Evolutionary conservation across 345 rosid species (phyloP).

Genomic region (Ricinus communis): DNA sequence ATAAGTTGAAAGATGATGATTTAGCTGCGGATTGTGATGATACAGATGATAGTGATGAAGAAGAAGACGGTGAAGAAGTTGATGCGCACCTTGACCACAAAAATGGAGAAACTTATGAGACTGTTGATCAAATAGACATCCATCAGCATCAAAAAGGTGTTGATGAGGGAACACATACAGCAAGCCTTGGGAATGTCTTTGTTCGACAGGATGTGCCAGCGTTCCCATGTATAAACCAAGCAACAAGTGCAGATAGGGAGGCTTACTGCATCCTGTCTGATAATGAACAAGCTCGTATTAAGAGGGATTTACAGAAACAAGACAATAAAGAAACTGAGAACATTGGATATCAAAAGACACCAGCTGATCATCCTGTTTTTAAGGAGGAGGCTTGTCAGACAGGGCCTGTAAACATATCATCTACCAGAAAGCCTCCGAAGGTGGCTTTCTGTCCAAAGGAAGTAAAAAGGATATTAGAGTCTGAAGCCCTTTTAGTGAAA

Average conservation of each 20-base stretch:
- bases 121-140: neutral
- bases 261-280: conserved; percentile 7
- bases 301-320: conserved; percentile 7
- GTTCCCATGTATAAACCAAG: conserved; percentile 9
- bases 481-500: conserved; percentile 34
- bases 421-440: conserved; percentile 33
- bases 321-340: conserved; percentile 16
- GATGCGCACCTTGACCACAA: conserved; percentile 14
- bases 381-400: conserved; percentile 16
- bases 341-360: conserved; percentile 3
- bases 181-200: conserved; percentile 17
- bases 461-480: conserved; percentile 42
- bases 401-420: conserved; percentile 8
- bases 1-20: conserved; percentile 28
- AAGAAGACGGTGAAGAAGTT: conserved; percentile 31
- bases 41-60: conserved; percentile 35
- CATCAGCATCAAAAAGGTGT: conserved; percentile 9
- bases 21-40: conserved; percentile 29
- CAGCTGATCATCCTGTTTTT: conserved; percentile 11
- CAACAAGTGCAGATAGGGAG: conserved; percentile 13
- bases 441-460: conserved; percentile 61
- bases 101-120: conserved; percentile 22
- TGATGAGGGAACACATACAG: conserved; percentile 3
- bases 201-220: neutral
- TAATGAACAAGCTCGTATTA: conserved; percentile 4